Evolutionary conservation across 352 stramenopile genomes (phyloP), one percentile per base, ranked within the genome.

Genomic region (Phytophthora niederhauseri): DNA sequence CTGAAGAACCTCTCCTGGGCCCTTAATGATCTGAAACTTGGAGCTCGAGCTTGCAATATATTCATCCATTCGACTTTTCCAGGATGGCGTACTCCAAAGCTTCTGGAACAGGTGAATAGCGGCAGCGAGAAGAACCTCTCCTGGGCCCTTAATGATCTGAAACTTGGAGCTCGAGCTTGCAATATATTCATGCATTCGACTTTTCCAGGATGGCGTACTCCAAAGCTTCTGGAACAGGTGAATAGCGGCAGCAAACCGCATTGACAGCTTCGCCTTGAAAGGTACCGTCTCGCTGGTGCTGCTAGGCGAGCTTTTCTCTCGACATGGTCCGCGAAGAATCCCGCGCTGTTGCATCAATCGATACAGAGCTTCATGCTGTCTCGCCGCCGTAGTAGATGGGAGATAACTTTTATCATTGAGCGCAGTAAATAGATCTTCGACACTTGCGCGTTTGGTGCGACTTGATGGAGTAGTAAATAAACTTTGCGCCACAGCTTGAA

Each of bases 141-240:
- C 46, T 14, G 67, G 34, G 4, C 12, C 20, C 19, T 30, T 31
- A n/a, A 9, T 20, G 11, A 26, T 54, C 17, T 52, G 67, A 5
- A 73, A 66, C 15, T 26, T 48, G 24, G 0, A 22, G 48, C 15
- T 67, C 12, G 62, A 52, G 1, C 1, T 51, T 19, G 12, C 46
- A 30, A 61, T 43, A 52, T 76, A 70, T 2, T 57, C 6, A 12
- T 66, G 53, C 17, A 80, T 68, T 31, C 34, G 53, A 46, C 0
- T 26, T 55, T 36, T 54, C 77, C 74, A 84, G 15, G 31, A 45
- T 34, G 43, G 24, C 14, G 43, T 66, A 31, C 3, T 45, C 15
- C 48, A 76, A 8, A 84, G 24, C 6, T 24, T 70, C 19, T 84
- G 77, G n/a, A 84, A 59, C 8, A 84, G 64, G 1, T 63, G 58